Evolutionary conservation across 169 alveolate genomes (phyloP), one percentile per base, ranked within the genome.

Genomic region (Perkinsus marinus): DNA sequence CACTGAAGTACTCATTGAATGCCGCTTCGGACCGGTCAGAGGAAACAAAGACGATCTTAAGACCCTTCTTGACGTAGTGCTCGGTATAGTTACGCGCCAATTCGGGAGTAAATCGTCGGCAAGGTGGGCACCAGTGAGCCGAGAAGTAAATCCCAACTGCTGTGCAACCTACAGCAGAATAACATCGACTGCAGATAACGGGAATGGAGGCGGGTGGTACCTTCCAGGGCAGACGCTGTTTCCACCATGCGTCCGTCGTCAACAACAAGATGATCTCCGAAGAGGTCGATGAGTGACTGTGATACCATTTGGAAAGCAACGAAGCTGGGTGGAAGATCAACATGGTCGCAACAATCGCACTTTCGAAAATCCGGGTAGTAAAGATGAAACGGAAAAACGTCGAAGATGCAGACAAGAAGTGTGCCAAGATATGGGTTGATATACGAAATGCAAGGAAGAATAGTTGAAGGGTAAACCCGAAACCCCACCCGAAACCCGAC

Each of bases 71-170:
- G 37, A 26, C 79, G 79, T 57, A 57, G 79, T 57, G 79, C 7
- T 26, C 34, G 79, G 79, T 16, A 30, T 57, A 95, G 90, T 94
- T 91, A 90, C 95, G 94, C 19, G 92, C 94, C 36, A 97, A 94
- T 43, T 93, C 93, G 39, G 98, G 97, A 39, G 97, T 95, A 94
- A 96, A 97, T 39, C 68, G 93, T 91, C 96, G 92, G 93, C 98
- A 96, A 0, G 99, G 98, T 30, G 97, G 96, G 69, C 97, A 96
- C 96, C 96, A 94, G 91, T 95, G 95, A 90, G 97, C 97, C 39
- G 96, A 90, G 93, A 96, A 96, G 93, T 96, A 96, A 39, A 96
- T 38, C 19, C 96, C 96, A 39, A 95, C 90, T 39, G 89, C 92
- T 47, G 92, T 47, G 91, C 93, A 57, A 26, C 79, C 79, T 57